A percentile compares a stretch with the other conserved stretches of the same genome.
phyloP scores from a whole-genome alignment of 352 stramenopile species.

The Pythium myriotylum region DNA sequence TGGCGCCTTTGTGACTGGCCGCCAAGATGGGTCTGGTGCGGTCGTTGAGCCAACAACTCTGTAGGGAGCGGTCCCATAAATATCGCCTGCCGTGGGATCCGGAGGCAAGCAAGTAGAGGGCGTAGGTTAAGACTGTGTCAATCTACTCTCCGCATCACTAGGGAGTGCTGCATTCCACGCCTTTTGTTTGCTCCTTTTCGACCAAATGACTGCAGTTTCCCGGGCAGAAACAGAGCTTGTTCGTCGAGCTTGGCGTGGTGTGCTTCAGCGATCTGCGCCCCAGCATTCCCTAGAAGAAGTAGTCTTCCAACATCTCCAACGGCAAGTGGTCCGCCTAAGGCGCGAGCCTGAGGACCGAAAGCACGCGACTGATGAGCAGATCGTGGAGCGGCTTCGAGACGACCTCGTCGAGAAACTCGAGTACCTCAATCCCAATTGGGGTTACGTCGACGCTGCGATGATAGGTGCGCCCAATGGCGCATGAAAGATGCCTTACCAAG shows the following conservation, averaged over 20 bases:
- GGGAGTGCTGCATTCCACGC: slow-evolving; percentile 1
- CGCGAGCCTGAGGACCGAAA: neutral
- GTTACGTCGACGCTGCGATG: slow-evolving; percentile 55
- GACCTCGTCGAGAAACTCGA: slow-evolving; percentile 43
- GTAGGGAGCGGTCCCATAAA: slow-evolving; percentile 8
- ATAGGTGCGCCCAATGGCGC: slow-evolving; percentile 38
- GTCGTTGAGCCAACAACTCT: slow-evolving; percentile 24
- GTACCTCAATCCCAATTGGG: slow-evolving; percentile 50
- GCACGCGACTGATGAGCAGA: slow-evolving; percentile 1
- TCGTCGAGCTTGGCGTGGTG: slow-evolving; percentile 18
- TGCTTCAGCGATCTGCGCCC: slow-evolving; percentile 5
- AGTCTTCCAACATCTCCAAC: slow-evolving; percentile 11
- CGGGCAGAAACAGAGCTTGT: slow-evolving; percentile 14
- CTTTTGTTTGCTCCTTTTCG: neutral
- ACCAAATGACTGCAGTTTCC: neutral
- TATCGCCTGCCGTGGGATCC: neutral
- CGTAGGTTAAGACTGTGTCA: neutral
- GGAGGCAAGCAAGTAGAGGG: no score
- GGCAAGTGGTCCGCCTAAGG: neutral
- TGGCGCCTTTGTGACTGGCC: slow-evolving; percentile 56
- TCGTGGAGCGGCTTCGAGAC: slow-evolving; percentile 18
- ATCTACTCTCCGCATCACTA: neutral
- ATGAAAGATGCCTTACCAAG: neutral
- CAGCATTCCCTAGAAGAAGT: neutral
- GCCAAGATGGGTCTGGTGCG: slow-evolving; percentile 39